Conservation (phyloP, 305 asterid species). For the Fraxinus dipetala region DNA sequence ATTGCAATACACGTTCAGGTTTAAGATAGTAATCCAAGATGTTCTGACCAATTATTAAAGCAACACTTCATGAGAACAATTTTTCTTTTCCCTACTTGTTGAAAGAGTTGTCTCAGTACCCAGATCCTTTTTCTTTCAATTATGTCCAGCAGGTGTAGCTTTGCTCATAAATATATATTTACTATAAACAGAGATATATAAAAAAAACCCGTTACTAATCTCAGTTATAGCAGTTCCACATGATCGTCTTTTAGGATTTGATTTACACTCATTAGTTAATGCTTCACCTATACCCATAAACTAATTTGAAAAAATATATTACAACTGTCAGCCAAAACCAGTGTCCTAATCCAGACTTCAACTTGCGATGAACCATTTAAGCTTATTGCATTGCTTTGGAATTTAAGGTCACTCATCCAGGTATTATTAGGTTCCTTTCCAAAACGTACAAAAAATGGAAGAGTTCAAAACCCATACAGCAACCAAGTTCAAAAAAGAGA, state of each 20-base stretch:
- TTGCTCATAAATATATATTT: not conserved
- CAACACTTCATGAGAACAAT: not conserved
- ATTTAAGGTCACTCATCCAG: slow-evolving; percentile 1
- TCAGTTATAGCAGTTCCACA: not conserved
- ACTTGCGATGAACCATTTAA: not conserved
- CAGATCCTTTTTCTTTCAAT: not conserved
- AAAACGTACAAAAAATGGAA: not conserved
- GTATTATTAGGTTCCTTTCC: not conserved
- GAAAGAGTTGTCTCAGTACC: not conserved
- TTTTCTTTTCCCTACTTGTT: not conserved
- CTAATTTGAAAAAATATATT: not conserved
- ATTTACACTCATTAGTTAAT: slow-evolving; percentile 2
- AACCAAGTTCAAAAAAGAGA: slow-evolving; percentile 10
- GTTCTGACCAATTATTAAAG: not conserved
- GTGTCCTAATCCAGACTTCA: not conserved
- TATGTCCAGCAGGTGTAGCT: not conserved
- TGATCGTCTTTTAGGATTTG: not conserved
- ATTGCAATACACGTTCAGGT: not conserved
- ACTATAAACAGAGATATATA: not conserved
- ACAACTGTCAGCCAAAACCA: not conserved
- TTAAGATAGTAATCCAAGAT: not conserved
- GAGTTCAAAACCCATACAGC: slow-evolving; percentile 12
- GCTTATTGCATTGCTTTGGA: not conserved
- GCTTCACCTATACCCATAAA: not conserved
- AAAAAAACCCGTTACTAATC: not conserved